Evolutionary conservation across 768 basidiomycete species (phyloP).

Genomic region (Hygrophorus pudorinus): DNA sequence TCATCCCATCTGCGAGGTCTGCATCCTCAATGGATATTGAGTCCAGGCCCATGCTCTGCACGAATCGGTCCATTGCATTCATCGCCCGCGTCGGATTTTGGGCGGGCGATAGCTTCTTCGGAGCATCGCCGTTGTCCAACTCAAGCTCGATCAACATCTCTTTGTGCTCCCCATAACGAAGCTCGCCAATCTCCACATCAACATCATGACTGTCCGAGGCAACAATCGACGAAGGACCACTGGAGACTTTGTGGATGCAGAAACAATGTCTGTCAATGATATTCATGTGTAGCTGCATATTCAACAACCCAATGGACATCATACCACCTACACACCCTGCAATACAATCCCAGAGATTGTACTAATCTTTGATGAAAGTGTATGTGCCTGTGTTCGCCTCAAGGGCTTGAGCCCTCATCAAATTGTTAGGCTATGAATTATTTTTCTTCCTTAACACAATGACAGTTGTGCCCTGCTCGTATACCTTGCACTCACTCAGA

Average conservation of each 20-base stretch:
- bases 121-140: slow-evolving; percentile 67
- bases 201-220: slow-evolving; percentile 87
- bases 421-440: too few relatives aligned
- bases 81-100: slow-evolving; percentile 31
- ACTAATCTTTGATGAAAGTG: slow-evolving; percentile 97
- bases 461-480: too few relatives aligned
- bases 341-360: slow-evolving; percentile 85
- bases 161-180: slow-evolving; percentile 92
- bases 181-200: slow-evolving; percentile 89
- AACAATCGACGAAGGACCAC: slow-evolving; percentile 79
- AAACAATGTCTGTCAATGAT: slow-evolving; percentile 87
- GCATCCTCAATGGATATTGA: slow-evolving; percentile 62
- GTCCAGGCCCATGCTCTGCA: slow-evolving; percentile 78
- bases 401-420: too few relatives aligned
- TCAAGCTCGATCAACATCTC: slow-evolving; percentile 98
- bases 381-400: too few relatives aligned
- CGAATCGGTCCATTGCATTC: slow-evolving; percentile 86
- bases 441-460: too few relatives aligned
- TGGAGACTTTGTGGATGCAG: slow-evolving; percentile 89
- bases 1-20: slow-evolving; percentile 83
- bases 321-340: slow-evolving; percentile 94
- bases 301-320: slow-evolving; percentile 88
- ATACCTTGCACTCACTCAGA: too few relatives aligned
- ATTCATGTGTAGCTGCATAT: slow-evolving; percentile 93
- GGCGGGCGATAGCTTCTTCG: slow-evolving; percentile 24